Evolutionary conservation across 2,329 filamentous ascomycete species (phyloP), one percentile per base, ranked within the genome.

Genomic region (Alternaria hordeiaustralica): DNA sequence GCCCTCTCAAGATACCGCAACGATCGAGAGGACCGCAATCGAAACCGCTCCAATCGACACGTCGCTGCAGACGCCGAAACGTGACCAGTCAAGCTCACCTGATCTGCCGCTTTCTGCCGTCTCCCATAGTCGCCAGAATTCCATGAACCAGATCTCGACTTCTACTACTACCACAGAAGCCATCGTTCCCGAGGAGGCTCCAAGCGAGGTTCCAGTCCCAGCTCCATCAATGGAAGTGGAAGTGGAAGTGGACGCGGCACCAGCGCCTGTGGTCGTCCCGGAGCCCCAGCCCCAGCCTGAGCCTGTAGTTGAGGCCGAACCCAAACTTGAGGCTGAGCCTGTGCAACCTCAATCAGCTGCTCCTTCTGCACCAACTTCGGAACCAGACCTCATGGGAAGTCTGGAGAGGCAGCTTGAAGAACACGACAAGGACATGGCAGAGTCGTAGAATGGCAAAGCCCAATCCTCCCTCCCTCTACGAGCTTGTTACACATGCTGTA

Each of bases 311-410:
- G 30, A 60, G 26, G 21, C 49, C n/a, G 30, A 43, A 20, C 23
- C 44, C 8, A 36, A 50, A n/a, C 49, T 20, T 28, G 43, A 43
- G 33, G 43, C 46, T 33, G 60, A 60, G 12, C 11, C 60, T 33
- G 18, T 51, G n/a, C 55, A 70, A 33, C 47, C 58, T 13, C 57
- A 49, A 26, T 26, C 69, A 25, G 43, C 60, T 12, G 67, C 68
- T 33, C 43, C 61, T 33, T 67, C 70, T 21, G 59, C 61, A 10
- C 68, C 68, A 9, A 64, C 73, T 33, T 75, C 79, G 18, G 80
- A 83, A 57, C 71, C 81, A 28, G 83, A 86, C 73, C 69, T 86
- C 30, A 71, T 85, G 26, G 83, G 82, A 36, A 85, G 81, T 59
- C 68, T 86, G 23, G 84, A 86, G 66, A 79, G 79, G 23, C 83